These are phyloP conservation scores for Rehmannia glutinosa DNA, from an alignment of 257 asterid species.

Conservation along the genomic window DNA sequence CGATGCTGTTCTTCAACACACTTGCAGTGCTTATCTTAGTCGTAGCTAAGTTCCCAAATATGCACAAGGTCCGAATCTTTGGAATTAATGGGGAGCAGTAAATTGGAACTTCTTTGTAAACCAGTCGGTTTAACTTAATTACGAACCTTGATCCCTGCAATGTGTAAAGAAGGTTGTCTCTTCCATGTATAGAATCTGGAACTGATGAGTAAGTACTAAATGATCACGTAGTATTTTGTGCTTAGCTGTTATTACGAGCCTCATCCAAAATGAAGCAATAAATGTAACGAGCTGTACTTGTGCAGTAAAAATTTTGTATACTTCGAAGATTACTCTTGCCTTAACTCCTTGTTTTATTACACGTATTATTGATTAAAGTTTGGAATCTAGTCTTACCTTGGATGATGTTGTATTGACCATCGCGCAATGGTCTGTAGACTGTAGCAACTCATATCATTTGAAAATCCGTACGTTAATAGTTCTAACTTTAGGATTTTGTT, in stretches of 20 bases:
- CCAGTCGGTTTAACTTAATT: constrained; percentile 13
- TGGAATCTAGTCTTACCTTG: not conserved
- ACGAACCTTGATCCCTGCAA: constrained; percentile 16
- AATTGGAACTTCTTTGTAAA: constrained; percentile 12
- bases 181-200: too few relatives aligned
- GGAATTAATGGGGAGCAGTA: constrained; percentile 78
- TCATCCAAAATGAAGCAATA: constrained; percentile 30
- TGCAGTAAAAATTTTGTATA: constrained; percentile 28
- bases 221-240: constrained; percentile 28
- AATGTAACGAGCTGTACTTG: constrained; percentile 34
- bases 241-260: constrained; percentile 24
- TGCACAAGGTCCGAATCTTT: constrained; percentile 90
- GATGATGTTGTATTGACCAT: too few relatives aligned
- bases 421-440: too few relatives aligned
- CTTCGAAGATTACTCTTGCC: constrained; percentile 3
- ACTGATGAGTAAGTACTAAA: constrained; percentile 30
- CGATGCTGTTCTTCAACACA: constrained; percentile 79
- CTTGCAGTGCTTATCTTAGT: constrained; percentile 68
- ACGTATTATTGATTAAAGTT: not conserved
- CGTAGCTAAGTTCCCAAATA: constrained; percentile 80
- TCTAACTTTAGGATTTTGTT: not conserved
- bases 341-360: not conserved
- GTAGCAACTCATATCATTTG: too few relatives aligned
- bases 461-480: too few relatives aligned
- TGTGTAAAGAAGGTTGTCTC: constrained; percentile 47